phyloP scores from a whole-genome alignment of 2,329 filamentous ascomycete genomes.

The Claviceps sp. region DNA sequence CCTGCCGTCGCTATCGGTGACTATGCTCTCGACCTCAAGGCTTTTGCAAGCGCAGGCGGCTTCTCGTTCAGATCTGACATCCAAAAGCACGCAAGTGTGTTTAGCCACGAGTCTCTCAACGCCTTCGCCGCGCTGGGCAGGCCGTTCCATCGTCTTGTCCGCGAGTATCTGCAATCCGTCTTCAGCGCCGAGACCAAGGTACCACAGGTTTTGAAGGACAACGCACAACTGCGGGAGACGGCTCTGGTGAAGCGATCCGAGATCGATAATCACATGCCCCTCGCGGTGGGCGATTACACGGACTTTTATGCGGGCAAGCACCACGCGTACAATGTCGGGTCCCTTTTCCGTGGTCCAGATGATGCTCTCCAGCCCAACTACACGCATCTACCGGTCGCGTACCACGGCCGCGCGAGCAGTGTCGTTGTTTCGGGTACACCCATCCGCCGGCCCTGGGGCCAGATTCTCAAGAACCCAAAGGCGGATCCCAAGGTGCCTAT shows the following conservation, averaged over 20 bases:
- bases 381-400: constrained; percentile 65
- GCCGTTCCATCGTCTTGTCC: constrained; percentile 54
- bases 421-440: constrained; percentile 63
- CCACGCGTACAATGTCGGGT: constrained; percentile 58
- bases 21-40: constrained; percentile 54
- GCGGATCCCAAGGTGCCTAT: constrained; percentile 41
- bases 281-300: constrained; percentile 70
- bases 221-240: constrained; percentile 16
- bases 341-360: constrained; percentile 57
- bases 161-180: constrained; percentile 53
- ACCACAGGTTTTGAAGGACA: constrained; percentile 21
- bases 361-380: constrained; percentile 75
- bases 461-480: constrained; percentile 43
- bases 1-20: constrained; percentile 61
- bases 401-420: constrained; percentile 66
- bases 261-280: constrained; percentile 56
- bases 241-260: constrained; percentile 22
- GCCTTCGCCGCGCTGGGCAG: constrained; percentile 42
- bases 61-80: constrained; percentile 20
- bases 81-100: constrained; percentile 13
- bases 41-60: constrained; percentile 36
- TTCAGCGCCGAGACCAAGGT: constrained; percentile 38
- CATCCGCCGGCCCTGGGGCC: constrained; percentile 59
- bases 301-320: constrained; percentile 74
- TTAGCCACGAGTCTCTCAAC: constrained; percentile 18